phyloP scores from a whole-genome alignment of 2,329 filamentous ascomycete species.

The Fusarium nisikadoi region DNA sequence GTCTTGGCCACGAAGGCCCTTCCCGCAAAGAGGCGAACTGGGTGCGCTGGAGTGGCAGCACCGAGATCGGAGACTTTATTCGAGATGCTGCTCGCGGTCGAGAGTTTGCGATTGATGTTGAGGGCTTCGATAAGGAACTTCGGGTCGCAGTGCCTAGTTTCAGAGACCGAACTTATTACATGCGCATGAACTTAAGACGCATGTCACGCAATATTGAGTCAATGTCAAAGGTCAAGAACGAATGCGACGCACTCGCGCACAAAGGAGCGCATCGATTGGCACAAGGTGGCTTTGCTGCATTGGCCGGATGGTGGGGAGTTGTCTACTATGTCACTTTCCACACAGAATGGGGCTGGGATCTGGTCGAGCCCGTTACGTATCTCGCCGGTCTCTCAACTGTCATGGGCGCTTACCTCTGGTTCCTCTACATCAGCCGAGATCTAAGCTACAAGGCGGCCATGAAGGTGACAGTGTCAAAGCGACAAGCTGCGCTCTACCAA shows the following conservation, averaged over 20 bases:
- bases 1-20: slow-evolving; percentile 71
- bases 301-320: slow-evolving; percentile 82
- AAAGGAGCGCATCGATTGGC: slow-evolving; percentile 81
- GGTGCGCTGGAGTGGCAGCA: slow-evolving; percentile 88
- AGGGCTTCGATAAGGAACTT: slow-evolving; percentile 73
- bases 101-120: slow-evolving; percentile 86
- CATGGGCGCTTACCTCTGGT: slow-evolving; percentile 93
- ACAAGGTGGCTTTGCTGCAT: slow-evolving; percentile 78
- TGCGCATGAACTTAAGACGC: slow-evolving; percentile 79
- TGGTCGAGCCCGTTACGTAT: slow-evolving; percentile 92
- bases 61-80: slow-evolving; percentile 94
- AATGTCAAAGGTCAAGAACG: slow-evolving; percentile 78
- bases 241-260: slow-evolving; percentile 84
- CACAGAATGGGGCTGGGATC: slow-evolving; percentile 87
- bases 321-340: slow-evolving; percentile 79
- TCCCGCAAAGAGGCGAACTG: slow-evolving; percentile 63
- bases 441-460: slow-evolving; percentile 87
- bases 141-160: slow-evolving; percentile 87
- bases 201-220: slow-evolving; percentile 74
- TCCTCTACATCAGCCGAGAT: slow-evolving; percentile 90
- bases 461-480: slow-evolving; percentile 83
- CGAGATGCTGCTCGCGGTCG: slow-evolving; percentile 85
- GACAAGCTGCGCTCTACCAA: slow-evolving; percentile 82
- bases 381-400: slow-evolving; percentile 86
- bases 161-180: slow-evolving; percentile 88